Evolutionary conservation across 192 early-diverging fungal species (phyloP), one percentile per base, ranked within the genome.

Genomic region (Coemansia sp.): DNA sequence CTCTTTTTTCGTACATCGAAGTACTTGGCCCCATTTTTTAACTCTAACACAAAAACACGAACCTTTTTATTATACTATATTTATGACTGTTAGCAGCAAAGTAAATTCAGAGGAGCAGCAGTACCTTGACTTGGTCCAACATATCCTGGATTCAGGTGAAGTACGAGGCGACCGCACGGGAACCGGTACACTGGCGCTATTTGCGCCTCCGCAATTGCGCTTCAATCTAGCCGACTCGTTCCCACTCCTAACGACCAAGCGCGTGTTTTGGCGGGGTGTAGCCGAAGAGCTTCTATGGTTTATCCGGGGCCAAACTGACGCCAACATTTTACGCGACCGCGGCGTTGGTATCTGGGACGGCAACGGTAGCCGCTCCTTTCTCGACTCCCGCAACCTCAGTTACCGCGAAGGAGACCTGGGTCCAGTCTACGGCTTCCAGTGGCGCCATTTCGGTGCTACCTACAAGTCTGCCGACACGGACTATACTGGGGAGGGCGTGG

Each of bases 381-480:
- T 99, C n/a, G 97, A 98, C 76, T 83, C 84, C 56, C 75, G 91
- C 12, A 95, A 95, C 0, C 76, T 98, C 20, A 32, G 67, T 0
- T 67, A 95, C 64, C 84, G 88, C 38, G 90, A 90, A 40, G 95
- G 96, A 15, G 97, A 98, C 61, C 70, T 99, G 27, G 97, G 97
- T 0, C 94, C 94, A 1, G 93, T 99, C 20, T 99, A 99, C 67
- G 98, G 98, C 13, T 99, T 95, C 80, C 98, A 99, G 69, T 99
- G 98, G 98, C 83, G 98, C 32, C 94, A 98, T 70, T 99, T 99
- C 87, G 98, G 98, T 0, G 98, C 98, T 1, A 70, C 89, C 55
- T 99, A 99, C 73, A 69, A 76, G 47, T 88, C 89, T 59, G 88
- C 87, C 35, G 89, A 98, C 65, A 85, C 87, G 1, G 94, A 98